phyloP scores from a whole-genome alignment of 371 early-diverging fungal species.

The Mortierella sp. region DNA sequence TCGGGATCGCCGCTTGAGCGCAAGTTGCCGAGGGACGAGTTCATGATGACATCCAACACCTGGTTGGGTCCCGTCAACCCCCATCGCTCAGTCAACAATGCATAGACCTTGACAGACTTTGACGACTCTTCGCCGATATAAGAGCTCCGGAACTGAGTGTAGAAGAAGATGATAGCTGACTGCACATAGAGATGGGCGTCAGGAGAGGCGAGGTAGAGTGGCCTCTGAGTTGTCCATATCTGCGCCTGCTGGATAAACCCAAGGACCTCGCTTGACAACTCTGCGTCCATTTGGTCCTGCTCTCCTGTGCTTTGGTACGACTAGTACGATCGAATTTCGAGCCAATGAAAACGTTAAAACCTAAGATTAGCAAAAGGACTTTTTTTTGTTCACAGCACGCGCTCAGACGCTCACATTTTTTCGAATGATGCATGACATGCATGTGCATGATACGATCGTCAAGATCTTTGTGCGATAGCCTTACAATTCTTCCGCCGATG shows the following conservation, averaged over 20 bases:
- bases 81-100: constrained; percentile 44
- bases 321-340: constrained; percentile 36
- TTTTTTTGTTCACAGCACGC: neutral
- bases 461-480: constrained; percentile 4
- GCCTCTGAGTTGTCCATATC: constrained; percentile 47
- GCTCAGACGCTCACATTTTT: constrained; percentile 16
- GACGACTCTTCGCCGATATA: constrained; percentile 80
- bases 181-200: constrained; percentile 54
- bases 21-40: constrained; percentile 62
- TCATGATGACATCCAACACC: constrained; percentile 79
- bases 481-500: constrained; percentile 75
- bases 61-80: constrained; percentile 50
- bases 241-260: constrained; percentile 71
- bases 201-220: constrained; percentile 40
- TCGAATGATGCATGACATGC: constrained; percentile 58
- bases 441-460: neutral
- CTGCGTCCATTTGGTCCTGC: constrained; percentile 75
- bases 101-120: constrained; percentile 70
- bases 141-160: constrained; percentile 80
- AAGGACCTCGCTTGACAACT: constrained; percentile 70
- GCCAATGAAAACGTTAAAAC: constrained; percentile 9
- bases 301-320: constrained; percentile 74
- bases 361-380: neutral
- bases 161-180: constrained; percentile 84
- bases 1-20: constrained; percentile 65